phyloP scores from a whole-genome alignment of 2,329 filamentous ascomycete genomes.

The Aspergillus pseudonomiae region DNA sequence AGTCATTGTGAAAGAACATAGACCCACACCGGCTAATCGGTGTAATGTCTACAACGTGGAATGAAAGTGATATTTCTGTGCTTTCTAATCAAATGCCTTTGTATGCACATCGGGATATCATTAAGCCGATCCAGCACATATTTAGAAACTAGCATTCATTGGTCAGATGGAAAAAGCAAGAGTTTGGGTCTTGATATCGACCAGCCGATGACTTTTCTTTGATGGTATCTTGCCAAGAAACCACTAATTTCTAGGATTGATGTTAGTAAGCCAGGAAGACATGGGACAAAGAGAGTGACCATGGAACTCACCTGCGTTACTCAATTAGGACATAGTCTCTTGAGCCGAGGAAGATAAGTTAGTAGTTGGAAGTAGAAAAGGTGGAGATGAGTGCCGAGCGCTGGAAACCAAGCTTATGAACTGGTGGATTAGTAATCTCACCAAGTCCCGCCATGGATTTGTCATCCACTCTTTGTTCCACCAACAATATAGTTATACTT shows the following conservation, averaged over 20 bases:
- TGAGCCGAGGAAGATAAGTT: neutral
- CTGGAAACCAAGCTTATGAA: neutral
- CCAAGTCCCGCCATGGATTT: neutral
- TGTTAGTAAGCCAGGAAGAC: neutral
- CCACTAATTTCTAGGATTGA: neutral
- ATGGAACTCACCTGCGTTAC: neutral
- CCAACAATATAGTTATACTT: neutral
- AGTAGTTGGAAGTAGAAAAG: neutral
- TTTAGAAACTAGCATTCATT: neutral
- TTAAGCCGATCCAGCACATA: neutral
- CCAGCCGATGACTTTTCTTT: neutral
- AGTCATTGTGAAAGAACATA: neutral
- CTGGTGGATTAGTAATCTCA: neutral
- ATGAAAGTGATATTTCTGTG: slow-evolving; percentile 3
- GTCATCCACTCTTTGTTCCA: neutral
- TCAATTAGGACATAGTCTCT: neutral
- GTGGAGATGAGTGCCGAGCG: neutral
- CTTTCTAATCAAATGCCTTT: slow-evolving; percentile 3
- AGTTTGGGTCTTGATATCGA: neutral
- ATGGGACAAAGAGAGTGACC: neutral
- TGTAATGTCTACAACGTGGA: neutral
- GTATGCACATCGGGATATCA: slow-evolving; percentile 4
- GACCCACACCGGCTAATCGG: neutral
- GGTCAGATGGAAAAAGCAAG: neutral
- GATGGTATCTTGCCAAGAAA: neutral